These are phyloP conservation scores for Coleophoma crateriformis DNA, from an alignment of 2,329 filamentous ascomycete species.

Conservation along the genomic window DNA sequence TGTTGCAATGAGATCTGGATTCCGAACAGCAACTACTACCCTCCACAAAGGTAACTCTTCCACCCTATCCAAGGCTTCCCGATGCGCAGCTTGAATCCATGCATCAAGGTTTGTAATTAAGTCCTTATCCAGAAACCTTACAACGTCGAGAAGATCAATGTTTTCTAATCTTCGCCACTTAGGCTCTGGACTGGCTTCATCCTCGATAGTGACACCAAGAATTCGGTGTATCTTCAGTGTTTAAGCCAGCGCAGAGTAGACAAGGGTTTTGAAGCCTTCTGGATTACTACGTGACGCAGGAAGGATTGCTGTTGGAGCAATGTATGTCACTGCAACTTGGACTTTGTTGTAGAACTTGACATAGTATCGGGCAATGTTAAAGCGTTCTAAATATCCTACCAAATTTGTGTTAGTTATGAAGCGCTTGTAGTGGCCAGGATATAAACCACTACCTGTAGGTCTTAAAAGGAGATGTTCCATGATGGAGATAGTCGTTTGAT, in stretches of 20 bases:
- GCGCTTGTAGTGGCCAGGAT: too few species aligned
- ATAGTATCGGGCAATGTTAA: constrained; percentile 12
- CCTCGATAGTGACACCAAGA: constrained; percentile 10
- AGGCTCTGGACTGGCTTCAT: constrained; percentile 7
- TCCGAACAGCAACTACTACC: too few species aligned
- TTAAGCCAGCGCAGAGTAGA: constrained; percentile 8
- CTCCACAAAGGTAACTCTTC: too few species aligned
- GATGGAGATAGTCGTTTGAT: too few species aligned
- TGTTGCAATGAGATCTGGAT: too few species aligned
- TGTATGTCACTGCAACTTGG: constrained; percentile 13
- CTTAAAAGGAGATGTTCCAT: too few species aligned
- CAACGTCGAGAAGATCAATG: constrained; percentile 8
- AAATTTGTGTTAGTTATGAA: too few species aligned
- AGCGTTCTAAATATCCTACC: too few species aligned
- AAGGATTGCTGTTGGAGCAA: constrained; percentile 5
- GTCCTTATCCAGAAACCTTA: constrained; percentile 10
- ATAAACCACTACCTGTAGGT: too few species aligned
- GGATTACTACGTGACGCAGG: background rate
- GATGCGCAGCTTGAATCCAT: constrained; percentile 8
- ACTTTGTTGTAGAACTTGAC: constrained; percentile 18
- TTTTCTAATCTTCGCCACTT: constrained; percentile 9
- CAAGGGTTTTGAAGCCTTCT: constrained; percentile 3
- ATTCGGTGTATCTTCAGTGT: constrained; percentile 11
- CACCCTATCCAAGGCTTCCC: too few species aligned
- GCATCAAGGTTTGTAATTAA: constrained; percentile 3